Base-by-base conservation (phyloP, 2,329 filamentous ascomycete genomes). In the Microcera coccophila region DNA sequence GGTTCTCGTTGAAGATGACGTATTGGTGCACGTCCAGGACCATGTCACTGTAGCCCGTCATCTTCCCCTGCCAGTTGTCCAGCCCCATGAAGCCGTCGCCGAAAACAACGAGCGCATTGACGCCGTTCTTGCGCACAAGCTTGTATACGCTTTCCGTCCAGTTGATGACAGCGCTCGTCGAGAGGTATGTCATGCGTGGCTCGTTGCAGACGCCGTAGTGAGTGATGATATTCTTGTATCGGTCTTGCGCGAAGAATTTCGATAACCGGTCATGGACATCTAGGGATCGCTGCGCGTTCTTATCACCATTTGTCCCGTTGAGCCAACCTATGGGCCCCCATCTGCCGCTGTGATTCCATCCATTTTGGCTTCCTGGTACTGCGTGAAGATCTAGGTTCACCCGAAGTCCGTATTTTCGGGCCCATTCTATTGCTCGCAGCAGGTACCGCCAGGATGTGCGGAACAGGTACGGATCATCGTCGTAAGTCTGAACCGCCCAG, bases 11-110 rank as follows among this genome's bases (percentile, higher is more conserved):
- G 77, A 98, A 98, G 65, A 96, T 96, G 60, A 95, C 88, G 66
- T 98, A 98, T 66, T 97, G 91, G 68, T 98, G 93, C 28, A 94
- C 93, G 67, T 98, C 93, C n/a, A 98, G 80, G 15, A 95, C 79
- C 52, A 97, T 73, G 50, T 83, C 78, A 36, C 84, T 74, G 60
- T 86, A 78, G 17, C 76, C 74, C 53, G 85, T 79, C 54, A 97
- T 78, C 62, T 86, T 76, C 31, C 87, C 88, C 63, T 95, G 83
- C 93, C 93, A 98, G 60, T 94, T 91, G 53, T 77, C 75, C 4
- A 97, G 78, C 10, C 91, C 91, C 69, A 94, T 81, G 73, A 98
- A 98, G 18, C 93, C 93, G 66, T 98, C 93, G 42, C 90, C 91
- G 59, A 98, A 93, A 29, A 94, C 83, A 43, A 97, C 69, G 29